Conservation (phyloP, 305 asterid genomes). For the Lippia alba region DNA sequence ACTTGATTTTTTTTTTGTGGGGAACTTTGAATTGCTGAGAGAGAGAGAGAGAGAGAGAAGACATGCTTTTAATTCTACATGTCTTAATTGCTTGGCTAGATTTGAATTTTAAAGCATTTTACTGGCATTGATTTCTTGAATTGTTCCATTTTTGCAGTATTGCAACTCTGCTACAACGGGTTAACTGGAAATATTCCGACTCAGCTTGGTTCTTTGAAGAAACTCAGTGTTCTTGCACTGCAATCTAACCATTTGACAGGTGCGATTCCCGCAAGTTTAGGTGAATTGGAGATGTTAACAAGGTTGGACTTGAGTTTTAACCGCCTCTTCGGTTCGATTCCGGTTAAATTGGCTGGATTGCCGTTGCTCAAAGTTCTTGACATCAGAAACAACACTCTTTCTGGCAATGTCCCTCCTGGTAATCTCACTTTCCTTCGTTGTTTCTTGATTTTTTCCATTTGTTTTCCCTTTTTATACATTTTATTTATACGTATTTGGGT, state of each 20-base stretch:
- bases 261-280: constrained; percentile 92
- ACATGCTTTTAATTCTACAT: too few species aligned
- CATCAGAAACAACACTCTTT: constrained; percentile 78
- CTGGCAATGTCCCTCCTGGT: constrained; percentile 96
- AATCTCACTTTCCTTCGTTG: constrained; percentile 22
- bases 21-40: neutral
- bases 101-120: too few species aligned
- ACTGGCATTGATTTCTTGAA: too few species aligned
- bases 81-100: too few species aligned
- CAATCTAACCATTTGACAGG: constrained; percentile 81
- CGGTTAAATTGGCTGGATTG: constrained; percentile 58
- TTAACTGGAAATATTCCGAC: constrained; percentile 78
- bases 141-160: constrained; percentile 51
- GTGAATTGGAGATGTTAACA: constrained; percentile 57
- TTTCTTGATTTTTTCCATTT: neutral
- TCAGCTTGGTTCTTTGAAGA: constrained; percentile 68
- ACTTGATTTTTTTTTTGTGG: neutral
- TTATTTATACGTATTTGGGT: too few species aligned
- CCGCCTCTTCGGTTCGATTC: constrained; percentile 78
- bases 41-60: neutral
- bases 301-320: constrained; percentile 91
- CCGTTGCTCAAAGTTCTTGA: constrained; percentile 73
- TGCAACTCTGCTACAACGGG: constrained; percentile 88
- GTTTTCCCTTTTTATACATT: too few species aligned
- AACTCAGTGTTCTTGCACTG: constrained; percentile 82